Conservation (phyloP, 257 asterid genomes). For the Misopates orontium region DNA sequence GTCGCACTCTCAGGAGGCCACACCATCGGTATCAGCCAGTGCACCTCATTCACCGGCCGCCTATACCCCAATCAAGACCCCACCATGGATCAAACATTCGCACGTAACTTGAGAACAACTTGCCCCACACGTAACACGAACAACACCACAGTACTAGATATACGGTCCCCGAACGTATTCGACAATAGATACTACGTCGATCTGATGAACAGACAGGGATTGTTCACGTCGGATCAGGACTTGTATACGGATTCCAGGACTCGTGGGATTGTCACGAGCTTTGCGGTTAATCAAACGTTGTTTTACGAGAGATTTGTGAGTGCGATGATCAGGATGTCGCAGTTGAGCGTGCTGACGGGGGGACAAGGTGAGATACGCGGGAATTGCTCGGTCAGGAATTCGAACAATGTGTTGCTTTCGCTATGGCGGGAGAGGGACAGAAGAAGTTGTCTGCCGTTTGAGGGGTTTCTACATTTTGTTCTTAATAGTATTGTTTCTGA, state of each 20-base stretch:
- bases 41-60: conserved; percentile 57
- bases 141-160: conserved; percentile 53
- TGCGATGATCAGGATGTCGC: conserved; percentile 64
- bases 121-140: conserved; percentile 51
- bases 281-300: conserved; percentile 47
- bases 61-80: conserved; percentile 76
- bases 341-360: conserved; percentile 63
- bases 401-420: conserved; percentile 24
- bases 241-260: conserved; percentile 61
- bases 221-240: conserved; percentile 78
- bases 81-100: conserved; percentile 55
- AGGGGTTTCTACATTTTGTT: background rate
- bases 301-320: conserved; percentile 51
- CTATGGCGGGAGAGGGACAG: conserved; percentile 32
- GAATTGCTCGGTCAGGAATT: conserved; percentile 56
- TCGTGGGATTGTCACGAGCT: conserved; percentile 45
- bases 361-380: conserved; percentile 56
- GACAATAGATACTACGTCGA: conserved; percentile 68
- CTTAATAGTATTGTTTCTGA: too few relatives aligned
- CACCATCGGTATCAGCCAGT: conserved; percentile 68
- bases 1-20: conserved; percentile 86
- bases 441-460: conserved; percentile 34
- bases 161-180: conserved; percentile 50
- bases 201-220: conserved; percentile 70
- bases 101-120: conserved; percentile 36